These are phyloP conservation scores for Sophora flavescens DNA, from an alignment of 306 rosid species.

Conservation along the genomic window DNA sequence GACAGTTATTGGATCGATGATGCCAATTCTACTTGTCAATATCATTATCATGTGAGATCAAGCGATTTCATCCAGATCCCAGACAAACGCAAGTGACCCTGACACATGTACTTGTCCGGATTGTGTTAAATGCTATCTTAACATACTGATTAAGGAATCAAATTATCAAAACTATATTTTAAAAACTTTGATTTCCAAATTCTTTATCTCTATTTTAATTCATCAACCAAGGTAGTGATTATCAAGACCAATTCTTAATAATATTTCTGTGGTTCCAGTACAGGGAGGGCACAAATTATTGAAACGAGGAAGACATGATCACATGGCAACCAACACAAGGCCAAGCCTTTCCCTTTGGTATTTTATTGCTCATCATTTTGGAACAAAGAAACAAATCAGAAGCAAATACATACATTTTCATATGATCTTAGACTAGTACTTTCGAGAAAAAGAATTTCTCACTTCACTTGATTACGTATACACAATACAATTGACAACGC, in stretches of 20 bases:
- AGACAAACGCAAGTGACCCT: slow-evolving; percentile 40
- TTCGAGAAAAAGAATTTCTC: slow-evolving; percentile 52
- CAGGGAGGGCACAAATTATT: slow-evolving; percentile 41
- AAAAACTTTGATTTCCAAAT: too few species aligned
- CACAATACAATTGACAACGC: slow-evolving; percentile 44
- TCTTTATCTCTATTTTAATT: too few species aligned
- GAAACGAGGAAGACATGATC: slow-evolving; percentile 42
- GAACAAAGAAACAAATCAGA: slow-evolving; percentile 45
- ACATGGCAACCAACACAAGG: slow-evolving; percentile 48
- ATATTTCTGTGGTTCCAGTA: slow-evolving; percentile 33
- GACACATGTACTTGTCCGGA: slow-evolving; percentile 49
- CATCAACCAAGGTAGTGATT: too few species aligned
- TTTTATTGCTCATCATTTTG: slow-evolving; percentile 45
- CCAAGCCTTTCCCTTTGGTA: slow-evolving; percentile 11
- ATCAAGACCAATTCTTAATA: too few species aligned
- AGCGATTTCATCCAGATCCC: slow-evolving; percentile 38
- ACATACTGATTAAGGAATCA: too few species aligned
- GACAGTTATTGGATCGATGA: slow-evolving; percentile 37
- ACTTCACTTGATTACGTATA: slow-evolving; percentile 39
- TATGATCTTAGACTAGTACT: slow-evolving; percentile 52
- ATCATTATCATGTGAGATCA: slow-evolving; percentile 37
- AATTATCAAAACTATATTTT: too few species aligned
- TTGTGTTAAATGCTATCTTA: not conserved
- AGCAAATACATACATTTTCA: slow-evolving; percentile 50
- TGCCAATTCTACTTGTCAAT: slow-evolving; percentile 47